A percentile compares a stretch with the other conserved stretches of the same genome.
Evolutionary conservation across 1,284 basidiomycete genomes (phyloP).

Genomic region (Ceraceosorus guamensis): DNA sequence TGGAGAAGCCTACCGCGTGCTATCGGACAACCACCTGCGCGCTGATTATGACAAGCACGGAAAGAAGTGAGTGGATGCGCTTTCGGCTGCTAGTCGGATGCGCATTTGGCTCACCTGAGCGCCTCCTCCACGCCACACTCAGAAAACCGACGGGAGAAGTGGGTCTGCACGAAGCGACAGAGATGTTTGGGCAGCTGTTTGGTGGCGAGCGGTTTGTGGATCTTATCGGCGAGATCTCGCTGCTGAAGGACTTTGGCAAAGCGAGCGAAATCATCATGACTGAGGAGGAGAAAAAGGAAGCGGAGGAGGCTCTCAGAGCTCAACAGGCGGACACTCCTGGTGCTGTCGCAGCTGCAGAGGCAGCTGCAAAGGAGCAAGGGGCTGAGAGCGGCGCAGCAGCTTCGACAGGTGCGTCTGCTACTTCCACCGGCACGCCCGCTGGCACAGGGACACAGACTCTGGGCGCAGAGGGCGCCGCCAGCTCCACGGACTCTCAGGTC

Average conservation of each 20-base stretch:
- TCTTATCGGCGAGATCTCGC: conserved; percentile 47
- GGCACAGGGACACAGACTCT: no score
- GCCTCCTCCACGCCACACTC: conserved; percentile 3
- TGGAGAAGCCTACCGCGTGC: conserved; percentile 58
- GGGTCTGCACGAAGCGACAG: conserved; percentile 46
- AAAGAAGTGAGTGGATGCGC: conserved; percentile 62
- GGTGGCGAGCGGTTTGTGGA: conserved; percentile 47
- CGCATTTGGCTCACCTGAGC: background rate
- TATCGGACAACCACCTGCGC: conserved; percentile 63
- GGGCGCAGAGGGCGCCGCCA: conserved; percentile 4
- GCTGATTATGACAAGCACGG: conserved; percentile 93
- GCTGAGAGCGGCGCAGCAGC: conserved; percentile 17
- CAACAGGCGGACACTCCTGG: conserved; percentile 19
- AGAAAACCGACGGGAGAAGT: conserved; percentile 47
- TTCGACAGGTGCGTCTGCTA: conserved; percentile 17
- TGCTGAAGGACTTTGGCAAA: conserved; percentile 48
- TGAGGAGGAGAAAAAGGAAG: conserved; percentile 82
- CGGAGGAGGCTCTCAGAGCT: conserved; percentile 63
- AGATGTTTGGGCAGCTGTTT: conserved; percentile 49
- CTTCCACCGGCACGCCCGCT: conserved; percentile 29
- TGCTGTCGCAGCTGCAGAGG: conserved; percentile 11
- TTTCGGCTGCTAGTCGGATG: background rate
- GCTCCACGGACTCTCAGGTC: conserved; percentile 1
- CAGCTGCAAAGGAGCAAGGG: conserved; percentile 10
- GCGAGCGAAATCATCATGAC: conserved; percentile 55